Evolutionary conservation across 176 grass and related monocot species (phyloP), one percentile per base, ranked within the genome.

Genomic region (Aechmea fasciata): DNA sequence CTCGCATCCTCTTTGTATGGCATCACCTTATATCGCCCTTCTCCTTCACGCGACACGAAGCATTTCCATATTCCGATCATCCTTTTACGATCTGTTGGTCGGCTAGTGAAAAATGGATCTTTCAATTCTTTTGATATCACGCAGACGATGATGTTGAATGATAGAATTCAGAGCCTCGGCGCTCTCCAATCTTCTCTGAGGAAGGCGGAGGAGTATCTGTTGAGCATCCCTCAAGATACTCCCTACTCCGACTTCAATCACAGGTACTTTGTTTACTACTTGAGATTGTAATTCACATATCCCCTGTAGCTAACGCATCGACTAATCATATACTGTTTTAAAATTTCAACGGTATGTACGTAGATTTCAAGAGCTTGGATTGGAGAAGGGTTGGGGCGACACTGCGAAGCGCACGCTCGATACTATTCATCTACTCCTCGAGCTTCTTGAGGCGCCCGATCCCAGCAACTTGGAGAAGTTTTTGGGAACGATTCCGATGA

Each of bases 321-420:
- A 51, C n/a, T 49, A 18, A 68, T 74, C 2, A 71, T 22, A 71
- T 22, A 64, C 11, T 69, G 15, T 85, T 47, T 17, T 54, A 19
- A 3, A 20, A 50, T 67, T 47, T 79, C 17, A 20, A 73, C 47
- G 69, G 61, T 1, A 23, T 69, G 48, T 2, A 23, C 57, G 48
- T 76, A 99, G 94, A 73, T 86, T 99, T 75, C 87, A 99, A 87
- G 82, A 86, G 63, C 82, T 99, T 3, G 94, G 94, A 10, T 85
- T 99, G 63, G 94, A 99, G 80, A 99, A 88, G 72, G 94, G 94
- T 41, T 99, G 94, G 94, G 94, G 94, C 79, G 94, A 99, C 74
- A 83, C 75, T 1, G 87, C 89, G 41, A 70, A 86, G 66, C 87
- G 87, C 25, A 85, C 85, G 4, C 82, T 83, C 1, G 89, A 81